Evolutionary conservation across 1,284 basidiomycete genomes (phyloP).

Genomic region (Ustilago vetiveriae): DNA sequence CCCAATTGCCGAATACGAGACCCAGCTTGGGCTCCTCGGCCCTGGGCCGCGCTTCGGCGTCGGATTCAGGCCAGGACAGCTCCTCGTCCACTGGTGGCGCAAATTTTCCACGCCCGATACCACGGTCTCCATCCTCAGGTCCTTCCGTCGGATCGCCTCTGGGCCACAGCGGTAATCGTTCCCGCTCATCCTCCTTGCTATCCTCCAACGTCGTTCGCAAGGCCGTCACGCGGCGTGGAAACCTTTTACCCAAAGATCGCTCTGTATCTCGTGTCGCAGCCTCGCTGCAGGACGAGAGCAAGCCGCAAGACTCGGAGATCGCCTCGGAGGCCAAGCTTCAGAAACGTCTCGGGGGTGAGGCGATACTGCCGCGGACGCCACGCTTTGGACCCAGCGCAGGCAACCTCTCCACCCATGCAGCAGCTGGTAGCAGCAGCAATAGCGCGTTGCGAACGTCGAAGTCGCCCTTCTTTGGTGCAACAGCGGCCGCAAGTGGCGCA

Average conservation of each 20-base stretch:
- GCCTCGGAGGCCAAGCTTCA: conserved; percentile 64
- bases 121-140: conserved; percentile 20
- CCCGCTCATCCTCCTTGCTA: conserved; percentile 27
- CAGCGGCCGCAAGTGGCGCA: not conserved
- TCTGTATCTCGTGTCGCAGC: conserved; percentile 60
- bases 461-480: conserved; percentile 29
- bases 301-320: conserved; percentile 58
- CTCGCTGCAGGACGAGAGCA: conserved; percentile 55
- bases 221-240: conserved; percentile 32
- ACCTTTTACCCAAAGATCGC: conserved; percentile 46
- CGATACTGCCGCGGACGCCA: conserved; percentile 38
- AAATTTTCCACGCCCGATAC: conserved; percentile 8
- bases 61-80: conserved; percentile 46
- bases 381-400: conserved; percentile 20
- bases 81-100: conserved; percentile 32
- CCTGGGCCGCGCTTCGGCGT: conserved; percentile 25
- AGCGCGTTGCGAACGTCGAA: conserved; percentile 9
- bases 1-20: conserved; percentile 2
- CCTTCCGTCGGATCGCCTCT: conserved; percentile 23
- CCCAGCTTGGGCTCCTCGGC: conserved; percentile 18
- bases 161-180: conserved; percentile 15
- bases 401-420: not conserved
- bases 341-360: conserved; percentile 48
- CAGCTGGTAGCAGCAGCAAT: not conserved
- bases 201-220: conserved; percentile 38